Evolutionary conservation across 306 rosid species (phyloP).

Genomic region (Dalbergia oliveri): DNA sequence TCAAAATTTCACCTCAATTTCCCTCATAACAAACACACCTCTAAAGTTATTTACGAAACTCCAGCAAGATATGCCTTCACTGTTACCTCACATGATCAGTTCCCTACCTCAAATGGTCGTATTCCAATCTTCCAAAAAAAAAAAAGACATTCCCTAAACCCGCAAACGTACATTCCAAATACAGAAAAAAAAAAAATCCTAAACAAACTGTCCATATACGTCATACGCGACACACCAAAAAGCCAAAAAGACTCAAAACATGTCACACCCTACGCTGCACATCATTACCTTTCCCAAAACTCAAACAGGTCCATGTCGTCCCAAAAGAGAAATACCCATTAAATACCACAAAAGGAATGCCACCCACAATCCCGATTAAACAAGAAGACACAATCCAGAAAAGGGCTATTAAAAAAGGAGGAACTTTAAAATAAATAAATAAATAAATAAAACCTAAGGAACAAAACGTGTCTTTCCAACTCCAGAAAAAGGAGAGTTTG

Average conservation of each 20-base stretch:
- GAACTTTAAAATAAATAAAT: neutral
- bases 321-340: neutral
- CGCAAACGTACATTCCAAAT: constrained; percentile 14
- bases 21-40: too few relatives aligned
- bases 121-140: too few relatives aligned
- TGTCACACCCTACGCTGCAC: neutral
- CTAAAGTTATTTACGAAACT: neutral
- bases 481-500: too few relatives aligned
- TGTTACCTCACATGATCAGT: neutral
- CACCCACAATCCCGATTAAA: neutral
- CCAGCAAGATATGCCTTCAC: neutral
- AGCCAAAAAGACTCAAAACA: neutral
- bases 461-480: neutral
- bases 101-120: constrained; percentile 7
- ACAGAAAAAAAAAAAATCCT: neutral
- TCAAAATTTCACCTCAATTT: too few relatives aligned
- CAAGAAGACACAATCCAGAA: neutral
- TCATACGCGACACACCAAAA: neutral
- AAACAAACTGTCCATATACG: neutral
- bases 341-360: constrained; percentile 13
- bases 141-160: neutral
- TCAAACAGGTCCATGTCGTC: constrained; percentile 1
- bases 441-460: neutral
- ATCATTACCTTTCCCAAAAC: constrained; percentile 2
- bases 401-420: neutral